phyloP scores from a whole-genome alignment of 2,329 filamentous ascomycete genomes.

The Pseudogymnoascus sp. region DNA sequence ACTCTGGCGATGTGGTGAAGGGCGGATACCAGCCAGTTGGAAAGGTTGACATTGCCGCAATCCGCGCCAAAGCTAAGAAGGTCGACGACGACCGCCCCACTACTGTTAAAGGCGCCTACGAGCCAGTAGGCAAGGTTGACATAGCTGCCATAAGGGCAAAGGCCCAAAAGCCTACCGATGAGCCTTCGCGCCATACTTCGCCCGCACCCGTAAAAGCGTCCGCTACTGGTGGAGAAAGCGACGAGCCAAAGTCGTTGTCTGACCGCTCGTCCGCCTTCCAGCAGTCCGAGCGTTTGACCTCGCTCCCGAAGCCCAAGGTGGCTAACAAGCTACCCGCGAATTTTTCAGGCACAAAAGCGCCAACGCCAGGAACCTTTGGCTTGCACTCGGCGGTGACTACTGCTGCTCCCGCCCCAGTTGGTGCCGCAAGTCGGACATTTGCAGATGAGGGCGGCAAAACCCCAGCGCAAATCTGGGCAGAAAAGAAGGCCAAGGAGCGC shows the following conservation, averaged over 20 bases:
- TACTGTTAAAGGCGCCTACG: slow-evolving; percentile 84
- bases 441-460: slow-evolving; percentile 94
- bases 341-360: slow-evolving; percentile 85
- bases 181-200: slow-evolving; percentile 30
- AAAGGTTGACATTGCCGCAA: slow-evolving; percentile 93
- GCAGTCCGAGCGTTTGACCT: slow-evolving; percentile 71
- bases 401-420: slow-evolving; percentile 51
- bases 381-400: slow-evolving; percentile 54
- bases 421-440: slow-evolving; percentile 82
- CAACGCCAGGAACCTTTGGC: slow-evolving; percentile 61
- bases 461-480: slow-evolving; percentile 92
- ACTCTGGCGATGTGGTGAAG: slow-evolving; percentile 57
- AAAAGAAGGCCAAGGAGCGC: slow-evolving; percentile 83
- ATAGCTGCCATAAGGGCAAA: slow-evolving; percentile 87
- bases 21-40: slow-evolving; percentile 90
- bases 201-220: slow-evolving; percentile 36
- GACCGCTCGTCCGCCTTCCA: slow-evolving; percentile 70
- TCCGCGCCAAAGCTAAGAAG: slow-evolving; percentile 66
- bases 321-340: slow-evolving; percentile 73
- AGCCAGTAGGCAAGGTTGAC: slow-evolving; percentile 93
- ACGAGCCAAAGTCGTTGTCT: slow-evolving; percentile 56
- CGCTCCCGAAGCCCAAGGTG: slow-evolving; percentile 89
- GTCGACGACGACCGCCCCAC: slow-evolving; percentile 71
- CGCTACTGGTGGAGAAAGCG: slow-evolving; percentile 31
- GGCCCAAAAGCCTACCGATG: slow-evolving; percentile 55